Conservation (phyloP, 176 grass and related monocot genomes). For the Elymus sibiricus region DNA sequence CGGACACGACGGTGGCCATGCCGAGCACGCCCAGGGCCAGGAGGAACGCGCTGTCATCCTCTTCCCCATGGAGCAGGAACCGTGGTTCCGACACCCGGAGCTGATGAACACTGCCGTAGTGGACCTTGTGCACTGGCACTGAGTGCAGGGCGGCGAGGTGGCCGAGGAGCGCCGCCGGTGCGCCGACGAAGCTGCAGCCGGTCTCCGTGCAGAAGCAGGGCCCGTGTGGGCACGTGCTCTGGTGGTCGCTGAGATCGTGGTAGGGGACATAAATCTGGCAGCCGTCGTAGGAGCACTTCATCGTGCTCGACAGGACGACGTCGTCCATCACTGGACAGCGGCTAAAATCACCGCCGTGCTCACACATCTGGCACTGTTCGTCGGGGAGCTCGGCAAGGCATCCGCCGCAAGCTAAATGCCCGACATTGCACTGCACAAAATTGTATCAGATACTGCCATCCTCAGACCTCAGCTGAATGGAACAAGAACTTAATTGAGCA, state of each 20-base stretch:
- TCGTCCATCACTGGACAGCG: neutral
- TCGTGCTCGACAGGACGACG: neutral
- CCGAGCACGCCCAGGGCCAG: neutral
- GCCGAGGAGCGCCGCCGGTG: neutral
- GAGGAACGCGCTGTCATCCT: neutral
- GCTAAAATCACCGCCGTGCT: neutral
- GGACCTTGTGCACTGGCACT: neutral
- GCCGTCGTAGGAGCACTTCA: neutral
- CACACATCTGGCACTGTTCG: neutral
- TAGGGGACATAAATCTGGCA: neutral
- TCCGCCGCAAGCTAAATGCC: slow-evolving; percentile 12
- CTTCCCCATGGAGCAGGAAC: neutral
- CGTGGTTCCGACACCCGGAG: neutral
- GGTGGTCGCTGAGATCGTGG: neutral
- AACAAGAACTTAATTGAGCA: no score
- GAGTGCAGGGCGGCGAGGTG: neutral
- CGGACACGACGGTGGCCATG: neutral
- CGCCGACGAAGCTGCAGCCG: neutral
- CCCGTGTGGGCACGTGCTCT: neutral
- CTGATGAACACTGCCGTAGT: neutral
- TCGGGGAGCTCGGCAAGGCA: neutral
- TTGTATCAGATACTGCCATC: neutral
- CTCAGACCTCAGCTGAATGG: neutral
- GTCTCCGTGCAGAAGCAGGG: neutral
- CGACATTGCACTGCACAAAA: slow-evolving; percentile 12